These are phyloP conservation scores for Coemansia sp. DNA, from an alignment of 192 early-diverging fungal genomes.

Conservation along the genomic window DNA sequence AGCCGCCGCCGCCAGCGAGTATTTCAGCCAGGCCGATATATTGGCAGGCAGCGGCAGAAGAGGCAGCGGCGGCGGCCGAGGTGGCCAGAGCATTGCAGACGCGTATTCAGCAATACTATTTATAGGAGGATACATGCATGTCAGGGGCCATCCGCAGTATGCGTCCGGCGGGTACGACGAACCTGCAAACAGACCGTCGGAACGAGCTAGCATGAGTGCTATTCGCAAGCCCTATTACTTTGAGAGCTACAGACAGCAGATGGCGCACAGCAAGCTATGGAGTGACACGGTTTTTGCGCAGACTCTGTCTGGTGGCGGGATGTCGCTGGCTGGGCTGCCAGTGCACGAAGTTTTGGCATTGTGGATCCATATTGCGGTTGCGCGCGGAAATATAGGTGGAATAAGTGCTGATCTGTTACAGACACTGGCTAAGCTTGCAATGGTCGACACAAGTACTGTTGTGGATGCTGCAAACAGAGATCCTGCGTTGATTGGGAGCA, in stretches of 20 bases:
- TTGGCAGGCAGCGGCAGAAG: conserved; percentile 6
- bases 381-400: background rate
- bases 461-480: background rate
- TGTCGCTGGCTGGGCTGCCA: conserved; percentile 11
- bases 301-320: background rate
- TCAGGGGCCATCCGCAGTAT: conserved; percentile 15
- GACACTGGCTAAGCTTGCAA: conserved; percentile 5
- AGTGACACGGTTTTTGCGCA: background rate
- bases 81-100: conserved; percentile 5
- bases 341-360: conserved; percentile 1
- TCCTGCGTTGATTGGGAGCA: background rate
- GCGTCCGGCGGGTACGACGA: background rate
- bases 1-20: conserved; percentile 48
- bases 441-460: background rate
- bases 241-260: conserved; percentile 22
- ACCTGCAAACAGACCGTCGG: background rate
- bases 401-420: background rate
- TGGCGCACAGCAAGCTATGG: conserved; percentile 11
- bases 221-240: conserved; percentile 42
- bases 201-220: conserved; percentile 14
- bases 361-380: conserved; percentile 6
- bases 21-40: conserved; percentile 56
- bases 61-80: background rate
- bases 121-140: conserved; percentile 41
- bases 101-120: conserved; percentile 26